Conservation (phyloP, 139 green algal genomes). For the Desmodesmus armatus region DNA sequence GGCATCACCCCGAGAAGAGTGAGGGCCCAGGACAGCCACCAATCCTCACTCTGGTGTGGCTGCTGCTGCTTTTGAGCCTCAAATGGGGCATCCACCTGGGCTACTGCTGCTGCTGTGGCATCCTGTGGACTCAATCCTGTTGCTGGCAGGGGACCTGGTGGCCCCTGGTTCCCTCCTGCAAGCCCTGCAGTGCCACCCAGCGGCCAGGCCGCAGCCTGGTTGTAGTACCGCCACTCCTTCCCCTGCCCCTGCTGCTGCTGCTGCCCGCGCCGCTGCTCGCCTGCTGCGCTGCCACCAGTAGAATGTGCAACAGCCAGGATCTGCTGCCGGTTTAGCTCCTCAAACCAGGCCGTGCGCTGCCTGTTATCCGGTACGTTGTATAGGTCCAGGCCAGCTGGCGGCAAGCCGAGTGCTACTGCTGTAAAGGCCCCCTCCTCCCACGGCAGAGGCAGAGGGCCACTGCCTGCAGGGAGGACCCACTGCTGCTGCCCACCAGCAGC, state of each 20-base stretch:
- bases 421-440: no score
- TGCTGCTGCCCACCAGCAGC: background rate
- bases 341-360: background rate
- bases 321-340: slow-evolving; percentile 8
- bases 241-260: background rate
- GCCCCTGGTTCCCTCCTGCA: background rate
- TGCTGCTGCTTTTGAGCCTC: slow-evolving; percentile 3
- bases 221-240: background rate
- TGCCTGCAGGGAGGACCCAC: no score
- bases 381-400: slow-evolving; percentile 5
- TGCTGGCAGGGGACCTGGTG: background rate
- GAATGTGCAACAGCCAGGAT: background rate
- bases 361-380: slow-evolving; percentile 14
- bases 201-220: background rate
- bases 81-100: no score
- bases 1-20: no score
- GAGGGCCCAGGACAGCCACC: background rate
- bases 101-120: background rate
- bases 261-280: background rate
- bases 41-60: background rate
- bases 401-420: background rate
- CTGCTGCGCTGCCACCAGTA: background rate
- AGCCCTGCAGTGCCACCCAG: background rate
- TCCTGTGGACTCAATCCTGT: background rate
- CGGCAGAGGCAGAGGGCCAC: no score